Percentiles rank a stretch among this genome's conserved stretches.
These are phyloP conservation scores for Apiospora kogelbergensis DNA, from an alignment of 2,329 filamentous ascomycete genomes.

Conservation along the genomic window DNA sequence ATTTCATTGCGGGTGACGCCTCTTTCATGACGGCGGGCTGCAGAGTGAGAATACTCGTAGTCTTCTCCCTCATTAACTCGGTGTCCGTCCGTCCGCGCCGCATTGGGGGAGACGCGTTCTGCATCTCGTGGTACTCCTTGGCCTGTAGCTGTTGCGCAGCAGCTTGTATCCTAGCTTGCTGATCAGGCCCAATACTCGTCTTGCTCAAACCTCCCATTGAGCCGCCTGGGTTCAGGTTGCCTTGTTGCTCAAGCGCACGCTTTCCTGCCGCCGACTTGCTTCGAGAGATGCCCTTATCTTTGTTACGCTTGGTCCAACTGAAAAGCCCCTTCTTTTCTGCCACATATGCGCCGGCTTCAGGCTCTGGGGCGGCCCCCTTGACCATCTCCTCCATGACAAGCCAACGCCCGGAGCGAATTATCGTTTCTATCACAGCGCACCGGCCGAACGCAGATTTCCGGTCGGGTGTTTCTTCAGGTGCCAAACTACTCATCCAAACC, in stretches of 20 bases:
- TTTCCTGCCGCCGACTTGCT: slow-evolving; percentile 70
- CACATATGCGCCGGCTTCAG: slow-evolving; percentile 82
- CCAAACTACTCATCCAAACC: slow-evolving; percentile 98
- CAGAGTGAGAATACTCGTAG: slow-evolving; percentile 84
- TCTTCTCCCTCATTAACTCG: slow-evolving; percentile 66
- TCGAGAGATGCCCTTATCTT: slow-evolving; percentile 58
- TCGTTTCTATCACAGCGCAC: slow-evolving; percentile 88
- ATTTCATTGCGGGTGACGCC: slow-evolving; percentile 92
- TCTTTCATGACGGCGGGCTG: slow-evolving; percentile 83
- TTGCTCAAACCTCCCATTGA: slow-evolving; percentile 57
- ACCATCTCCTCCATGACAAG: slow-evolving; percentile 95
- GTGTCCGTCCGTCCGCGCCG: slow-evolving; percentile 57
- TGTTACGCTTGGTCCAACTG: slow-evolving; percentile 75
- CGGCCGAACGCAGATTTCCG: slow-evolving; percentile 93
- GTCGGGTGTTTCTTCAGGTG: slow-evolving; percentile 80
- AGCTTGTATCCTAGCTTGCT: slow-evolving; percentile 89
- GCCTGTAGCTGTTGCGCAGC: slow-evolving; percentile 83
- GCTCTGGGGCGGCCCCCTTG: slow-evolving; percentile 85
- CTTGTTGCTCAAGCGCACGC: slow-evolving; percentile 48
- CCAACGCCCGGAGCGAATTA: slow-evolving; percentile 80
- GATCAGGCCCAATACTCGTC: slow-evolving; percentile 82
- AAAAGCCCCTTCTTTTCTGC: slow-evolving; percentile 96
- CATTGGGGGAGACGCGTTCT: slow-evolving; percentile 40
- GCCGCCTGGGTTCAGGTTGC: slow-evolving; percentile 38
- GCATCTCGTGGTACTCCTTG: slow-evolving; percentile 58